phyloP scores from a whole-genome alignment of 129 eudicot genomes.

The Deinandra increscens region DNA sequence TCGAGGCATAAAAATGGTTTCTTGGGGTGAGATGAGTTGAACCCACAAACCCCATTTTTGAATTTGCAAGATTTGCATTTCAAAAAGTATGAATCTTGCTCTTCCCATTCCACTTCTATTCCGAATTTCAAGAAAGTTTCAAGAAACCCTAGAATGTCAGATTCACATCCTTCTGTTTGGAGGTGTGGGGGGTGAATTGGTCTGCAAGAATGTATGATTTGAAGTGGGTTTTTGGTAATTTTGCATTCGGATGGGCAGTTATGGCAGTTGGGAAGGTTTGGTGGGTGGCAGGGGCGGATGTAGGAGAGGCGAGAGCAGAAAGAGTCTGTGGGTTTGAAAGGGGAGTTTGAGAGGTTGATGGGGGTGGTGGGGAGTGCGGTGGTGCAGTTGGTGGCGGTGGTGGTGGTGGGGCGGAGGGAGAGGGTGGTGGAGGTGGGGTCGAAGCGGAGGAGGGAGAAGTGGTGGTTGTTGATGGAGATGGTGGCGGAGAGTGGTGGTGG shows the following conservation, averaged over 20 bases:
- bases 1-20: slow-evolving; percentile 62
- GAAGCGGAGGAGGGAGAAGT: slow-evolving; percentile 55
- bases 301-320: slow-evolving; percentile 75
- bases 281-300: slow-evolving; percentile 72
- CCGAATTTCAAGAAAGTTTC: slow-evolving; percentile 54
- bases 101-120: slow-evolving; percentile 60
- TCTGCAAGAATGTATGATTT: slow-evolving; percentile 48
- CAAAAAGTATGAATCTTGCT: slow-evolving; percentile 52
- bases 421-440: slow-evolving; percentile 54
- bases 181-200: slow-evolving; percentile 34
- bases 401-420: slow-evolving; percentile 39
- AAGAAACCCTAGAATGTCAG: slow-evolving; percentile 64
- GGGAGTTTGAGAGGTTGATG: slow-evolving; percentile 49
- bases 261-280: slow-evolving; percentile 58
- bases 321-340: slow-evolving; percentile 64
- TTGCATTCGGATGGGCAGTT: slow-evolving; percentile 62
- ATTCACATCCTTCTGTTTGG: slow-evolving; percentile 53
- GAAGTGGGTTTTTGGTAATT: slow-evolving; percentile 66
- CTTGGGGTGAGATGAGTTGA: slow-evolving; percentile 47
- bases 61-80: slow-evolving; percentile 52
- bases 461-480: slow-evolving; percentile 62
- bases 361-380: slow-evolving; percentile 49
- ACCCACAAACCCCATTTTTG: slow-evolving; percentile 65
- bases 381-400: slow-evolving; percentile 25
- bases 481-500: slow-evolving; percentile 48